phyloP scores from a whole-genome alignment of 1,284 basidiomycete species.

The Apiotrichum gamsii region DNA sequence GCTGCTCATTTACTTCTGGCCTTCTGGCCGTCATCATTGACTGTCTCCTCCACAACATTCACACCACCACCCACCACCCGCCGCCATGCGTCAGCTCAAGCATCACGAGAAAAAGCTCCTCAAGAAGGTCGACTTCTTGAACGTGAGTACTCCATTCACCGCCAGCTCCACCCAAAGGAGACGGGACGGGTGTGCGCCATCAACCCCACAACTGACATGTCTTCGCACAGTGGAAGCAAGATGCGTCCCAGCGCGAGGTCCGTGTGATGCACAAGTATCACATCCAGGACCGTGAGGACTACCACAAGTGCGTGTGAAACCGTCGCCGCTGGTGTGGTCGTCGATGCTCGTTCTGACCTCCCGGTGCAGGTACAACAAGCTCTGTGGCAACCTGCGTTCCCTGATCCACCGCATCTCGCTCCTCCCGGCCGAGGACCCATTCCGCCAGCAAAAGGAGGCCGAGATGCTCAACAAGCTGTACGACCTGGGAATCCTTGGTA shows the following conservation, averaged over 20 bases:
- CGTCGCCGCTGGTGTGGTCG: too few species aligned
- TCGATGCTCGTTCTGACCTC: too few species aligned
- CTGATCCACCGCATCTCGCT: constrained; percentile 82
- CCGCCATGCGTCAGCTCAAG: constrained; percentile 74
- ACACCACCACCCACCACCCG: not conserved
- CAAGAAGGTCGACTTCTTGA: constrained; percentile 90
- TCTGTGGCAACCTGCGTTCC: constrained; percentile 80
- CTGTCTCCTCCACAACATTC: not conserved
- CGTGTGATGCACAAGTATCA: constrained; percentile 95
- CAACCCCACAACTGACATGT: not conserved
- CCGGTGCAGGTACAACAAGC: constrained; percentile 93
- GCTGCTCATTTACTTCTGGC: too few species aligned
- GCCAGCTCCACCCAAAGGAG: not conserved
- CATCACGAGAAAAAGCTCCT: constrained; percentile 89
- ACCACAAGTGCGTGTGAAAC: constrained; percentile 66
- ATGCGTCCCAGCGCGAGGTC: constrained; percentile 84
- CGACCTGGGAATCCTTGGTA: constrained; percentile 84
- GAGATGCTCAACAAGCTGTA: constrained; percentile 90
- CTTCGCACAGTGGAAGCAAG: constrained; percentile 88
- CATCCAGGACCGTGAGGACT: constrained; percentile 89
- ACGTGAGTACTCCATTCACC: constrained; percentile 52
- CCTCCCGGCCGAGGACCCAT: constrained; percentile 84
- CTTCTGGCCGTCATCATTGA: too few species aligned
- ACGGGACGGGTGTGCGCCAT: too few species aligned
- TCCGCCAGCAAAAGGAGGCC: constrained; percentile 75